Evolutionary conservation across 306 rosid genomes (phyloP).

Genomic region (Boehmeria nivea): DNA sequence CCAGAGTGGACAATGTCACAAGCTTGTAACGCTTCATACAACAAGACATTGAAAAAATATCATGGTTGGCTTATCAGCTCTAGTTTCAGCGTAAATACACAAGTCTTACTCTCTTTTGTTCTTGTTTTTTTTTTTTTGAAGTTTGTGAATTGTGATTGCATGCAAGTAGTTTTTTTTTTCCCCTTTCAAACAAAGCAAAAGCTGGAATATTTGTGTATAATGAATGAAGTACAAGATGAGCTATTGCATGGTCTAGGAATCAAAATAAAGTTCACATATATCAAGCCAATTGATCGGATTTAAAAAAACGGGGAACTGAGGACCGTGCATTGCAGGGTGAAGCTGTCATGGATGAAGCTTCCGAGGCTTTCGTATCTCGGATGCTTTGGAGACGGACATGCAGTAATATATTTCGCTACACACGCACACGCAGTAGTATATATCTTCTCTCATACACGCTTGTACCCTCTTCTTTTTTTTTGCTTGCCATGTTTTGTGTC

Average conservation of each 20-base stretch:
- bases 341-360: slow-evolving; percentile 63
- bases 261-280: no score
- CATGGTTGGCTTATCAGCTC: slow-evolving; percentile 19
- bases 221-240: no score
- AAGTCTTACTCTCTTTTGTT: neutral
- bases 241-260: no score
- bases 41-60: slow-evolving; percentile 63
- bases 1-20: slow-evolving; percentile 38
- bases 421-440: slow-evolving; percentile 1
- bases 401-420: slow-evolving; percentile 7
- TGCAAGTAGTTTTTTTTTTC: no score
- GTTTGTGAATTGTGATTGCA: no score
- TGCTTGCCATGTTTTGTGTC: slow-evolving; percentile 20
- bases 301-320: slow-evolving; percentile 19
- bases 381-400: slow-evolving; percentile 67
- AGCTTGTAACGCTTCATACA: slow-evolving; percentile 57
- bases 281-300: slow-evolving; percentile 67
- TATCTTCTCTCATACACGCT: neutral
- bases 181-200: no score
- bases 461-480: slow-evolving; percentile 9
- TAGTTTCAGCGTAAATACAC: neutral
- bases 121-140: no score
- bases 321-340: no score
- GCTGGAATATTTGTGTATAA: no score
- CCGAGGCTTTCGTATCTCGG: slow-evolving; percentile 50